A percentile compares a stretch with the other conserved stretches of the same genome.
phyloP scores from a whole-genome alignment of 192 early-diverging fungal species.

The Gaertneriomyces semiglobifer region DNA sequence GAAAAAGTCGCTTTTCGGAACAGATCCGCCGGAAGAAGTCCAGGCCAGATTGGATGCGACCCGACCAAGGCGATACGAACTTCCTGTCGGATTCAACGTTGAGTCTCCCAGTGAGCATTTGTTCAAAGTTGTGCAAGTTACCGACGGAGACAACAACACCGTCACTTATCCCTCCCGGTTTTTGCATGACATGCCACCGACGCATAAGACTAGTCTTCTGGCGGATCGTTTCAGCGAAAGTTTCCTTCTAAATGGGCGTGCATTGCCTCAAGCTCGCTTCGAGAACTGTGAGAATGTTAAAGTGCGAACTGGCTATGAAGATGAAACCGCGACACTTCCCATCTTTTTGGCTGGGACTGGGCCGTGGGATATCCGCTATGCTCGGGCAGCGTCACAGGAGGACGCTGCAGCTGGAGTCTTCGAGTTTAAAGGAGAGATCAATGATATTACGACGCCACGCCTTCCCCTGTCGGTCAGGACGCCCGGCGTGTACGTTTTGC shows the following conservation, averaged over 20 bases:
- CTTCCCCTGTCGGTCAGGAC: constrained; percentile 5
- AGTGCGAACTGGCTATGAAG: constrained; percentile 14
- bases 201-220: neutral
- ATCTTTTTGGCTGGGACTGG: constrained; percentile 51
- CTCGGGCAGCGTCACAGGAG: constrained; percentile 15
- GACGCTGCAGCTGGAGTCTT: constrained; percentile 14
- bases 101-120: constrained; percentile 29
- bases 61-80: constrained; percentile 3
- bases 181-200: constrained; percentile 12
- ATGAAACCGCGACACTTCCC: constrained; percentile 13
- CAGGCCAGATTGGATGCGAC: constrained; percentile 8
- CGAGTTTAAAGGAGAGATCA: neutral
- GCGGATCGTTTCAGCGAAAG: constrained; percentile 4
- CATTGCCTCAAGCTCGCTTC: constrained; percentile 31
- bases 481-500: constrained; percentile 40
- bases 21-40: constrained; percentile 9
- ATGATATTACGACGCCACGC: constrained; percentile 1
- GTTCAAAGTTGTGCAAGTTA: constrained; percentile 32
- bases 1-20: constrained; percentile 7
- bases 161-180: constrained; percentile 18
- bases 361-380: constrained; percentile 45
- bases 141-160: constrained; percentile 44
- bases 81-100: constrained; percentile 27
- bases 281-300: constrained; percentile 31
- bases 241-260: constrained; percentile 34